Percentiles rank a stretch among this genome's conserved stretches.
Conservation (phyloP, 176 grass and related monocot genomes). For the Carex myosuroides region DNA sequence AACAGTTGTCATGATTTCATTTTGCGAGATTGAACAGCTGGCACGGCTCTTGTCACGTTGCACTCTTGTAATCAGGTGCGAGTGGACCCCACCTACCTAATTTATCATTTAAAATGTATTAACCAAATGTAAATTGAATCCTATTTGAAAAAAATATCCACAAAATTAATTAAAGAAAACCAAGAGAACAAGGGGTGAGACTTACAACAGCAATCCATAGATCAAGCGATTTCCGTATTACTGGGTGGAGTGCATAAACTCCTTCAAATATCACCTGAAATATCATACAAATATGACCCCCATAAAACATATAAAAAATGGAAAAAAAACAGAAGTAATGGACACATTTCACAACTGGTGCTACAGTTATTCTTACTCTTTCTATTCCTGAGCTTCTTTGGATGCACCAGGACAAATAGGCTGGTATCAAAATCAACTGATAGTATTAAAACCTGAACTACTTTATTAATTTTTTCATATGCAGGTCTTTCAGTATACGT, state of each 20-base stretch:
- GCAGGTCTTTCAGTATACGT: not conserved
- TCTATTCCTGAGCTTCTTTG: not conserved
- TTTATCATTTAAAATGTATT: conserved; percentile 24
- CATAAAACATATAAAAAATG: not conserved
- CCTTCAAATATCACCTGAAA: conserved; percentile 97
- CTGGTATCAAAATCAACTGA: not conserved
- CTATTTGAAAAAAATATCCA: conserved; percentile 12
- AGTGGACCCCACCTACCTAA: conserved; percentile 97
- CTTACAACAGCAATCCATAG: conserved; percentile 99
- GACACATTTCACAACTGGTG: not conserved
- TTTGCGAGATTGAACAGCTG: conserved; percentile 75
- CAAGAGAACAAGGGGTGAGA: conserved; percentile 20
- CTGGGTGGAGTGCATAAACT: conserved; percentile 89
- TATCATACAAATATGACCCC: conserved; percentile 1
- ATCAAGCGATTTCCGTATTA: conserved; percentile 90
- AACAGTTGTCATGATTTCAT: conserved; percentile 94
- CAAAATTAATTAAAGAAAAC: conserved; percentile 17
- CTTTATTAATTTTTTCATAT: not conserved
- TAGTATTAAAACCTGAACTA: not conserved
- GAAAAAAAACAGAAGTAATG: not conserved
- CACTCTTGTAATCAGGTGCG: conserved; percentile 93
- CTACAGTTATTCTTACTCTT: not conserved
- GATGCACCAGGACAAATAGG: not conserved
- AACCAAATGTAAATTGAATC: conserved; percentile 12
- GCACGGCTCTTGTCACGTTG: conserved; percentile 90